Evolutionary conservation across 1,139 yeast genomes (phyloP).

Genomic region (Yamadazyma songkhlaensis): DNA sequence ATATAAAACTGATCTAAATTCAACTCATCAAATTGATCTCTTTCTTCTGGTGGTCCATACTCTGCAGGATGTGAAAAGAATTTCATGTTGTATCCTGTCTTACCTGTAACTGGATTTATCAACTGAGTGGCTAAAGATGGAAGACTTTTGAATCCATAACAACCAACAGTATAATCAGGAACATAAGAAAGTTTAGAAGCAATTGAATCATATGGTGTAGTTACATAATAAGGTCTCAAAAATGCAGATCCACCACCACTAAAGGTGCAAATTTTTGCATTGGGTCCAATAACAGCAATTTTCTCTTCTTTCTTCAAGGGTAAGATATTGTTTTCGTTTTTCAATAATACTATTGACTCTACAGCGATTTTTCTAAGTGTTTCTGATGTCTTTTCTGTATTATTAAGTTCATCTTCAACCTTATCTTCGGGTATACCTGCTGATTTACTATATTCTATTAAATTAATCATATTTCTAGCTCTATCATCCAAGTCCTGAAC

Average conservation of each 20-base stretch:
- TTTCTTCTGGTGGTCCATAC: conserved; percentile 5
- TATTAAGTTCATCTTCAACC: conserved; percentile 24
- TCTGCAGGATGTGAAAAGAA: conserved; percentile 29
- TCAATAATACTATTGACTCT: conserved; percentile 53
- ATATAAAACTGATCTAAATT: conserved; percentile 31
- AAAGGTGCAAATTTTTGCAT: conserved; percentile 26
- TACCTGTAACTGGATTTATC: conserved; percentile 30
- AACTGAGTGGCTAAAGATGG: conserved; percentile 27
- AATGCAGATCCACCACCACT: conserved; percentile 39
- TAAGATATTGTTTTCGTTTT: conserved; percentile 43
- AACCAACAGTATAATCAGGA: conserved; percentile 21
- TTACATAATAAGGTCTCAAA: conserved; percentile 25
- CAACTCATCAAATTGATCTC: conserved; percentile 35
- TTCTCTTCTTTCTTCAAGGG: conserved; percentile 30
- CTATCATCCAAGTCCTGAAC: conserved; percentile 39
- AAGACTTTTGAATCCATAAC: conserved; percentile 21
- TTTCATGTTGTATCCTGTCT: conserved; percentile 36
- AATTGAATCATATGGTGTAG: conserved; percentile 31
- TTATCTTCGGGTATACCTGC: conserved; percentile 38
- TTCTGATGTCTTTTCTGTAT: conserved; percentile 40
- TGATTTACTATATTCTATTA: conserved; percentile 38
- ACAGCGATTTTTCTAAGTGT: conserved; percentile 46
- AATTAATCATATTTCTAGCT: conserved; percentile 44
- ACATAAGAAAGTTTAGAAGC: conserved; percentile 16
- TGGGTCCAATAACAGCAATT: conserved; percentile 36